Evolutionary conservation across 352 stramenopile species (phyloP).

Genomic region (Globisporangium alternatum): DNA sequence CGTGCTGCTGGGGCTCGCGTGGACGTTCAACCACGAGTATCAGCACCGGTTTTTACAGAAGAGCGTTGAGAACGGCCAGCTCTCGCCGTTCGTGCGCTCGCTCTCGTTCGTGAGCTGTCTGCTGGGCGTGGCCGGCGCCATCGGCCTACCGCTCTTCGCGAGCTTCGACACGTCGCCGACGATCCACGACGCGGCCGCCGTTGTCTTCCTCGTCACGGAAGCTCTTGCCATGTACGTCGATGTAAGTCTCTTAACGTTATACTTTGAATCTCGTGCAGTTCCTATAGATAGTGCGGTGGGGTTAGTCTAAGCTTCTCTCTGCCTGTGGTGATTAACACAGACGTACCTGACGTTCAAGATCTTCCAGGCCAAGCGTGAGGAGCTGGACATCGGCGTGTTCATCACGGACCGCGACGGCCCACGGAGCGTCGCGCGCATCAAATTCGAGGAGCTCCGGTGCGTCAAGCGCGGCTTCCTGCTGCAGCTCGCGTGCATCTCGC

Average conservation of each 20-base stretch:
- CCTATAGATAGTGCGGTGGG: not conserved
- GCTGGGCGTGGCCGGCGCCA: conserved; percentile 35
- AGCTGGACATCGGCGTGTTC: conserved; percentile 57
- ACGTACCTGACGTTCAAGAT: conserved; percentile 61
- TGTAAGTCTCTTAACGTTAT: conserved; percentile 22
- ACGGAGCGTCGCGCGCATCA: conserved; percentile 42
- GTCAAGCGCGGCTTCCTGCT: conserved; percentile 52
- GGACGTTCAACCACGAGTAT: conserved; percentile 60
- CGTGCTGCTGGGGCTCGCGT: conserved; percentile 44
- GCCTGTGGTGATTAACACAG: conserved; percentile 21
- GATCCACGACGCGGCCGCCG: conserved; percentile 41
- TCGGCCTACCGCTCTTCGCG: conserved; percentile 42
- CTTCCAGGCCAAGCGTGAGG: conserved; percentile 47
- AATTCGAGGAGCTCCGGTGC: conserved; percentile 33
- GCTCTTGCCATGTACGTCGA: conserved; percentile 55
- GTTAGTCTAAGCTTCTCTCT: not conserved
- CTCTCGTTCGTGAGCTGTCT: conserved; percentile 40
- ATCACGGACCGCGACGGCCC: conserved; percentile 51
- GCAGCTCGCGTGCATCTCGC: conserved; percentile 38
- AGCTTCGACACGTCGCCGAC: conserved; percentile 31
- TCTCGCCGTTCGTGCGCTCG: conserved; percentile 21
- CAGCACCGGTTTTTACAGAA: conserved; percentile 41
- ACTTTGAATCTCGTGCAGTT: not conserved
- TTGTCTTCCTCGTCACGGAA: conserved; percentile 46
- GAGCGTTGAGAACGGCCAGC: conserved; percentile 33